Conservation (phyloP, 2,329 filamentous ascomycete genomes). For the Neofusicoccum cordaticola region DNA sequence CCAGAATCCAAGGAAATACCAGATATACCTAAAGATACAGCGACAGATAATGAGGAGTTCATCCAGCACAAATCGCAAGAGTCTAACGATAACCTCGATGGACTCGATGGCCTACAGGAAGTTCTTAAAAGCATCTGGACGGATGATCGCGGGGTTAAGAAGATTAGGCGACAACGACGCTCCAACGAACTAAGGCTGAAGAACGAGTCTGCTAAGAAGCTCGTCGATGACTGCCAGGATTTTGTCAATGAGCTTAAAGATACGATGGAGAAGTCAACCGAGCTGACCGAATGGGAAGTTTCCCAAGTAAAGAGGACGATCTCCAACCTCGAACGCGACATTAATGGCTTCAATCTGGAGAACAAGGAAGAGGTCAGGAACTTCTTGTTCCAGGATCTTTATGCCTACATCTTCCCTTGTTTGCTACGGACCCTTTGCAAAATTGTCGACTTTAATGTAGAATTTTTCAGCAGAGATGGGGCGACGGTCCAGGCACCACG, state of each 20-base stretch:
- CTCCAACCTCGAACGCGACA: background rate
- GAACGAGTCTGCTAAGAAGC: background rate
- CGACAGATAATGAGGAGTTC: too few relatives aligned
- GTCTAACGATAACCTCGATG: background rate
- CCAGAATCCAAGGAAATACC: background rate
- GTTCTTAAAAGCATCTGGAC: background rate
- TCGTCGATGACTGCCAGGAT: background rate
- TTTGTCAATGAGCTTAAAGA: background rate
- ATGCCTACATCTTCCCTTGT: slow-evolving; percentile 26
- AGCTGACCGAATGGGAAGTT: background rate
- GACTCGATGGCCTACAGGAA: background rate
- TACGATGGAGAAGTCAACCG: background rate
- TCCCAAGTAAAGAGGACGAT: background rate
- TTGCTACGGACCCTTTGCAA: slow-evolving; percentile 23
- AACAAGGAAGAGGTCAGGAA: slow-evolving; percentile 1
- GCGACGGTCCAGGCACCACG: background rate
- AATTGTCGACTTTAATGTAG: slow-evolving; percentile 21
- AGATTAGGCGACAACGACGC: background rate
- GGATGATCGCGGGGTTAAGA: background rate
- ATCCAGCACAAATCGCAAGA: background rate
- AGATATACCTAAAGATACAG: too few relatives aligned
- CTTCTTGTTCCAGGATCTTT: slow-evolving; percentile 23
- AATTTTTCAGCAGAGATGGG: background rate
- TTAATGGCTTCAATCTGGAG: background rate
- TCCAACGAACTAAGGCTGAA: background rate